These are phyloP conservation scores for Talaromyces amestolkiae DNA, from an alignment of 2,329 filamentous ascomycete species.

Conservation along the genomic window DNA sequence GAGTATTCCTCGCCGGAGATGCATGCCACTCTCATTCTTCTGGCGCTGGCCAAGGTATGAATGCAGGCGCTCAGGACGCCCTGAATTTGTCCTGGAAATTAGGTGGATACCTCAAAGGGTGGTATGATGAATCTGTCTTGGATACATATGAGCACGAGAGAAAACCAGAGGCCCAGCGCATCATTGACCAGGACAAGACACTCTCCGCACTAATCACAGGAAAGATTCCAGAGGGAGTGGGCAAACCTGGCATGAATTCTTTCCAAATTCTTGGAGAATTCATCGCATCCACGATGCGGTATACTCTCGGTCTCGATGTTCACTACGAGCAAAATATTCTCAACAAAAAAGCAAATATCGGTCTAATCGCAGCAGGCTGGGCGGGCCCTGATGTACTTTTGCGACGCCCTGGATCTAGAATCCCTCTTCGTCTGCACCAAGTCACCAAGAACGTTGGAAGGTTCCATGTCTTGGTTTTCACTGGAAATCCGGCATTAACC, in stretches of 20 bases:
- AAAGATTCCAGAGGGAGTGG: conserved; percentile 1
- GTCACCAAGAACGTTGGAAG: conserved; percentile 11
- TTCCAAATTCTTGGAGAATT: background rate
- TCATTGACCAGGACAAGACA: conserved; percentile 7
- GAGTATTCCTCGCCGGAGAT: background rate
- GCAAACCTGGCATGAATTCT: background rate
- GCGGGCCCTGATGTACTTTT: background rate
- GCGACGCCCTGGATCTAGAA: background rate
- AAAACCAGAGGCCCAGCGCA: background rate
- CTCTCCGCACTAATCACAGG: conserved; percentile 3
- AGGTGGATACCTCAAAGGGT: background rate
- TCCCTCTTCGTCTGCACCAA: conserved; percentile 8
- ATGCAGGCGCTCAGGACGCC: background rate
- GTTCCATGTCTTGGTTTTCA: conserved; percentile 12
- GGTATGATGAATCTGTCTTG: conserved; percentile 1
- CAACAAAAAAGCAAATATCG: conserved; percentile 5
- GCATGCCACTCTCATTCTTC: conserved; percentile 3
- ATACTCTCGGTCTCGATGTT: background rate
- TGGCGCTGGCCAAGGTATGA: conserved; percentile 3
- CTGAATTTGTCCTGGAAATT: conserved; percentile 2
- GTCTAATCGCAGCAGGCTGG: background rate
- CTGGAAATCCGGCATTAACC: background rate
- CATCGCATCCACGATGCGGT: background rate
- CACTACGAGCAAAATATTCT: conserved; percentile 3
- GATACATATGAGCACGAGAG: conserved; percentile 11